Conservation (phyloP, 2,329 filamentous ascomycete species). For the Stylonectria norvegica region DNA sequence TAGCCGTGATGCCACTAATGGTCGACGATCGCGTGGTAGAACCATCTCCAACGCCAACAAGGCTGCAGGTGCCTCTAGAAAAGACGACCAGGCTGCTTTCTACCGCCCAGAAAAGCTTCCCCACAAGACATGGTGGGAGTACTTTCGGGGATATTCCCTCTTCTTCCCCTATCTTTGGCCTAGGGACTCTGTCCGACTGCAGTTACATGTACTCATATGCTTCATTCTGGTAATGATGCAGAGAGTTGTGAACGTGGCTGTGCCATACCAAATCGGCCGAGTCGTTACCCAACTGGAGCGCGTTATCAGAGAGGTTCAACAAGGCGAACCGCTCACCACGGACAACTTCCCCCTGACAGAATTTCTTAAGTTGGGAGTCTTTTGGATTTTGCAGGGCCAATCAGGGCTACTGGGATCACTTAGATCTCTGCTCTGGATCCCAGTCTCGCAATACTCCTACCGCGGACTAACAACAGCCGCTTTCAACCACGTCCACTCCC, state of each 20-base stretch:
- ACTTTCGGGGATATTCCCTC: slow-evolving; percentile 83
- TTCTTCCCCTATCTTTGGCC: slow-evolving; percentile 99
- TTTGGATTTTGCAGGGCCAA: slow-evolving; percentile 85
- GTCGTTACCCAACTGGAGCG: slow-evolving; percentile 72
- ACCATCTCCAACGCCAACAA: slow-evolving; percentile 40
- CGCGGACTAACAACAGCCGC: slow-evolving; percentile 89
- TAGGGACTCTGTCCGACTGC: slow-evolving; percentile 67
- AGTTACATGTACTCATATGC: slow-evolving; percentile 77
- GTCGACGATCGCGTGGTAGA: slow-evolving; percentile 33
- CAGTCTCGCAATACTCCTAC: slow-evolving; percentile 95
- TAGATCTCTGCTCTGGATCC: slow-evolving; percentile 87
- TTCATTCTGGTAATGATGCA: slow-evolving; percentile 77
- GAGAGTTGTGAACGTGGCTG: slow-evolving; percentile 79
- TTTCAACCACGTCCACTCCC: slow-evolving; percentile 93
- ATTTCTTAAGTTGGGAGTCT: slow-evolving; percentile 47
- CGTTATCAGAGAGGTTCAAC: slow-evolving; percentile 47
- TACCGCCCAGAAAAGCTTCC: slow-evolving; percentile 84
- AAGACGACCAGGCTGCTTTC: slow-evolving; percentile 72
- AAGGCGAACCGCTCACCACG: slow-evolving; percentile 32
- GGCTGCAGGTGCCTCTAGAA: slow-evolving; percentile 27
- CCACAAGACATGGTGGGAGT: slow-evolving; percentile 93
- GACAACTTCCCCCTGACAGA: slow-evolving; percentile 35
- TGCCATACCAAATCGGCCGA: slow-evolving; percentile 74
- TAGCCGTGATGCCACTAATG: slow-evolving; percentile 22
- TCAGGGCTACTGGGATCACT: slow-evolving; percentile 83